Evolutionary conservation across 2,329 filamentous ascomycete genomes (phyloP).

Genomic region (Aspergillus sp.): DNA sequence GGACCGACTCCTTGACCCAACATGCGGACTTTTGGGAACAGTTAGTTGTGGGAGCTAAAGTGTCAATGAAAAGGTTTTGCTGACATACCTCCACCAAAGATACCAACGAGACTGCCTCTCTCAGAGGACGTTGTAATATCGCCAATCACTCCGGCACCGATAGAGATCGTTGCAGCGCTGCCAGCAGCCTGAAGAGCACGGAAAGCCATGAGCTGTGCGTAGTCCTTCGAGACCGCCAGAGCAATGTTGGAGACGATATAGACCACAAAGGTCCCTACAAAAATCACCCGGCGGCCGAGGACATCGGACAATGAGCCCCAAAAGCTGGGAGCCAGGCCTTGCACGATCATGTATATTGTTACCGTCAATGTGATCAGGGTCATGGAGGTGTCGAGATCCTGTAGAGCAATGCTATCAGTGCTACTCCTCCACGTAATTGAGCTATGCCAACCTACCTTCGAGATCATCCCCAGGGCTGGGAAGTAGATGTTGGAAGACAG

Average conservation of each 20-base stretch:
- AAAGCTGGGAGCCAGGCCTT: slow-evolving; percentile 43
- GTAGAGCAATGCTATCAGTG: not conserved
- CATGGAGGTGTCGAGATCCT: slow-evolving; percentile 20
- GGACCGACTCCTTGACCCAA: slow-evolving; percentile 41
- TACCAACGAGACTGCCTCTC: slow-evolving; percentile 32
- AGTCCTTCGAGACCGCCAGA: slow-evolving; percentile 39
- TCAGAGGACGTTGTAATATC: slow-evolving; percentile 34
- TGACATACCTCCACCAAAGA: slow-evolving; percentile 30
- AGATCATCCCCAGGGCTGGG: slow-evolving; percentile 29
- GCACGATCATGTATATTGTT: slow-evolving; percentile 43
- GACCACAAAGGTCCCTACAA: slow-evolving; percentile 39
- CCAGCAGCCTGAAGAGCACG: slow-evolving; percentile 43
- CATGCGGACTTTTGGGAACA: slow-evolving; percentile 27
- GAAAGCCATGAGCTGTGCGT: slow-evolving; percentile 38
- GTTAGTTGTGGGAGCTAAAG: not conserved
- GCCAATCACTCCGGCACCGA: slow-evolving; percentile 39
- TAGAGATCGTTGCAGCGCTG: slow-evolving; percentile 42
- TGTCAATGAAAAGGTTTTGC: not conserved
- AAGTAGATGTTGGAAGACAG: slow-evolving; percentile 42
- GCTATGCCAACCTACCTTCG: slow-evolving; percentile 11
- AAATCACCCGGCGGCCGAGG: slow-evolving; percentile 40
- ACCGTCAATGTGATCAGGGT: slow-evolving; percentile 28
- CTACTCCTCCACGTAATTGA: not conserved
- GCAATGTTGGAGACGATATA: slow-evolving; percentile 43
- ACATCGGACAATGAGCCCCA: slow-evolving; percentile 45